phyloP scores from a whole-genome alignment of 139 green algal genomes.

The Marvania coccoides region DNA sequence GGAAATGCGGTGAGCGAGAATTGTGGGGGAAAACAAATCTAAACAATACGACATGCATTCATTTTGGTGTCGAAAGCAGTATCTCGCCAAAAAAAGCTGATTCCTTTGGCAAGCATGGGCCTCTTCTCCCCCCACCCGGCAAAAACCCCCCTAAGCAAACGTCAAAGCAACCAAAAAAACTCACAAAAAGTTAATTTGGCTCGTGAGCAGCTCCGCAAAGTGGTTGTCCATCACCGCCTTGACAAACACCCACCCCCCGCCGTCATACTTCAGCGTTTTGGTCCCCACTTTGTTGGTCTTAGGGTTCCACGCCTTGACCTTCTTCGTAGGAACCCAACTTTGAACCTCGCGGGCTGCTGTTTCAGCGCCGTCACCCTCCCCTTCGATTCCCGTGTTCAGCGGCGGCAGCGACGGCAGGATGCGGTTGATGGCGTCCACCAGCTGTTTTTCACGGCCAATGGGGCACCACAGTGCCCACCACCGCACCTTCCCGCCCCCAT shows the following conservation, averaged over 20 bases:
- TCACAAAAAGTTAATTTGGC: background rate
- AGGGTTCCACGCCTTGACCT: background rate
- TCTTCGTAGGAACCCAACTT: background rate
- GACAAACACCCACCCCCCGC: constrained; percentile 6
- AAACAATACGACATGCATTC: too few species aligned
- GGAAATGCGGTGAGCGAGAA: too few species aligned
- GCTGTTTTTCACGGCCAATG: background rate
- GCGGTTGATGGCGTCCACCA: background rate
- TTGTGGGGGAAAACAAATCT: too few species aligned
- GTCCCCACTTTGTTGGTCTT: constrained; percentile 12
- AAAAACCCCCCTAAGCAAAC: too few species aligned
- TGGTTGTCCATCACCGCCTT: background rate
- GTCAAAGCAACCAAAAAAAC: background rate
- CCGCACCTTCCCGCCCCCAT: background rate
- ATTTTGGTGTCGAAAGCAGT: too few species aligned
- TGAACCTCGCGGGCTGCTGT: background rate
- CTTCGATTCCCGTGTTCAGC: background rate
- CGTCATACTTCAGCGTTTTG: constrained; percentile 5
- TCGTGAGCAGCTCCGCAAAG: background rate
- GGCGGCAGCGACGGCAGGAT: background rate
- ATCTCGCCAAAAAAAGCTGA: too few species aligned
- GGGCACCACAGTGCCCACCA: constrained; percentile 7
- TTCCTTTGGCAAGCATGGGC: too few species aligned
- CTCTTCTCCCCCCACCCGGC: too few species aligned
- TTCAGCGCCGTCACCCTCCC: background rate